Evolutionary conservation across 495 filamentous ascomycete species (phyloP).

Genomic region (Podospora sp.): DNA sequence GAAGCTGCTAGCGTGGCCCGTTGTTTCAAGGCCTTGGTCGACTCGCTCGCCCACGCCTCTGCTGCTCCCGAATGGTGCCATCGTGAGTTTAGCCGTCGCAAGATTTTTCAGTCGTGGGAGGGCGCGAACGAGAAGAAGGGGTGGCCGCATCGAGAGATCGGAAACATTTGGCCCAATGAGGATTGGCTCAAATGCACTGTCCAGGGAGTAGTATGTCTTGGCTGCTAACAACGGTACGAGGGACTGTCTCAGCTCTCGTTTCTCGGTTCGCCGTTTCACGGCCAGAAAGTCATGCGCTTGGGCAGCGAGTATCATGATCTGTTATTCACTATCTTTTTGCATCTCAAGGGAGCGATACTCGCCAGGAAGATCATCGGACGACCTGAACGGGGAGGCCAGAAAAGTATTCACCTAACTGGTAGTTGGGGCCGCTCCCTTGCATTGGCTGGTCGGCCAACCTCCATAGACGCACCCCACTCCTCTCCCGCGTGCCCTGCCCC

Average conservation of each 20-base stretch:
- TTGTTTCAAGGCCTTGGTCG: neutral
- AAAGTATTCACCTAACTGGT: neutral
- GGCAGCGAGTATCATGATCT: too few species aligned
- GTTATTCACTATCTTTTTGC: too few species aligned
- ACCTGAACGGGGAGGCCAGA: neutral
- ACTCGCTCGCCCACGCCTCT: constrained; percentile 2
- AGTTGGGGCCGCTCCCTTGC: neutral
- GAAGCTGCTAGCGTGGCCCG: constrained; percentile 1
- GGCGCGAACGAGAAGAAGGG: neutral
- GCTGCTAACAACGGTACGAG: neutral
- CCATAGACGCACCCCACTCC: neutral
- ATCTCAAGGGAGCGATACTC: neutral
- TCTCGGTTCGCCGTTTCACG: neutral
- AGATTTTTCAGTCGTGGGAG: constrained; percentile 11
- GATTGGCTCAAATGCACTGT: constrained; percentile 3
- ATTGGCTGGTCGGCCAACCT: neutral
- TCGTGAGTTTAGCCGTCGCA: constrained; percentile 24
- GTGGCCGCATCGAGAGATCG: constrained; percentile 1
- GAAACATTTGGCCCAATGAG: constrained; percentile 14
- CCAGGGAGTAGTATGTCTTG: constrained; percentile 9
- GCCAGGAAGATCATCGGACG: neutral
- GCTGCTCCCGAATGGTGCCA: neutral
- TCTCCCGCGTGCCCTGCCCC: constrained; percentile 5
- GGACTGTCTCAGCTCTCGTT: neutral
- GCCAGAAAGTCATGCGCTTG: neutral